Percentiles rank a stretch among this genome's conserved stretches.
These are phyloP conservation scores for Arthrinium puccinioides DNA, from an alignment of 2,329 filamentous ascomycete species.

Conservation along the genomic window DNA sequence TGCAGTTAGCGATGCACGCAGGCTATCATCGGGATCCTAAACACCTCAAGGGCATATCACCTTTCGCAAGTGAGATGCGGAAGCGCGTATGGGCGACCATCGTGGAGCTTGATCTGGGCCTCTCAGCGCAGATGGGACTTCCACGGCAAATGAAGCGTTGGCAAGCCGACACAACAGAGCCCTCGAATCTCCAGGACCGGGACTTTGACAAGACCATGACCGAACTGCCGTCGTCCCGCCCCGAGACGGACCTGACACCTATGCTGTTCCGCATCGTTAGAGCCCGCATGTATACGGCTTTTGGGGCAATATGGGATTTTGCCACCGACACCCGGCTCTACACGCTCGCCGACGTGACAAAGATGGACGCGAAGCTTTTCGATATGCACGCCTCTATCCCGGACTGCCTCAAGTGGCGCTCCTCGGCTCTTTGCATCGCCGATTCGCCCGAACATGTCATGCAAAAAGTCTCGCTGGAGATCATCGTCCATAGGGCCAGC, in stretches of 20 bases:
- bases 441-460: constrained; percentile 44
- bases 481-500: constrained; percentile 42
- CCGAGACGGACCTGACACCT: constrained; percentile 14
- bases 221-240: constrained; percentile 26
- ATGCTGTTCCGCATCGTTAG: constrained; percentile 17
- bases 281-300: constrained; percentile 14
- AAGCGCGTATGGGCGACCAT: constrained; percentile 34
- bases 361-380: constrained; percentile 13
- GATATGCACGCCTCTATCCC: constrained; percentile 10
- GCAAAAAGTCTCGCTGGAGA: constrained; percentile 40
- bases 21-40: constrained; percentile 36
- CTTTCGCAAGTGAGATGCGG: constrained; percentile 37
- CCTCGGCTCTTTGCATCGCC: constrained; percentile 28
- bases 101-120: constrained; percentile 30
- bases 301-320: constrained; percentile 18
- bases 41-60: constrained; percentile 30
- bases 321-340: constrained; percentile 10
- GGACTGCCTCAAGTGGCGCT: constrained; percentile 9
- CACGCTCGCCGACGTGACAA: constrained; percentile 14
- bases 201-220: constrained; percentile 30
- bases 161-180: constrained; percentile 28
- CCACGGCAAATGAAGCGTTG: constrained; percentile 32
- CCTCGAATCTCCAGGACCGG: constrained; percentile 33
- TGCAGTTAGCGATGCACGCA: constrained; percentile 27
- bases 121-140: constrained; percentile 35